Conservation (phyloP, 2,329 filamentous ascomycete species). For the Beauveria pseudobassiana region DNA sequence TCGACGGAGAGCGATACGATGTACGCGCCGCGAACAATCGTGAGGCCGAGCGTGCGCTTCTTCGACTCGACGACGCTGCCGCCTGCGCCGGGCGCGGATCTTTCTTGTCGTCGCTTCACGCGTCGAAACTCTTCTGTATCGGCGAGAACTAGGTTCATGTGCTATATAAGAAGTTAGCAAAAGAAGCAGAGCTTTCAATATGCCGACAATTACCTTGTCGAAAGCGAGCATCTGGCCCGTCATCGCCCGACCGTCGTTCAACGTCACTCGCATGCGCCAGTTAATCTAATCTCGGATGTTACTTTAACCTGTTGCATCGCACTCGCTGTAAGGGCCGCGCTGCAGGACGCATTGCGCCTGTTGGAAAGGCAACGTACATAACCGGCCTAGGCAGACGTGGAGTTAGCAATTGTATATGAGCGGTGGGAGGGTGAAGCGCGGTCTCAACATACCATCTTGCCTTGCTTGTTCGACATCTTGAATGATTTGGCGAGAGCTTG, state of each 20-base stretch:
- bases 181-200: not conserved
- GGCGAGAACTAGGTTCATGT: conserved; percentile 98
- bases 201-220: conserved; percentile 64
- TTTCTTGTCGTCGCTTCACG: conserved; percentile 76
- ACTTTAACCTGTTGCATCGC: not conserved
- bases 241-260: conserved; percentile 94
- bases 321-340: conserved; percentile 7
- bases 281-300: conserved; percentile 65
- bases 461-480: conserved; percentile 67
- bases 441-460: conserved; percentile 84
- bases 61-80: conserved; percentile 71
- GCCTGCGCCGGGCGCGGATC: conserved; percentile 51
- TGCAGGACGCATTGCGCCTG: conserved; percentile 3
- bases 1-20: conserved; percentile 95
- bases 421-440: conserved; percentile 29
- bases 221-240: conserved; percentile 97
- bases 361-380: conserved; percentile 49
- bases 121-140: conserved; percentile 97
- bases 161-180: conserved; percentile 41
- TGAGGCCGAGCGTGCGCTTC: conserved; percentile 95
- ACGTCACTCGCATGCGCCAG: conserved; percentile 95
- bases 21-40: conserved; percentile 88
- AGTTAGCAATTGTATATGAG: conserved; percentile 55
- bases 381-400: conserved; percentile 51
- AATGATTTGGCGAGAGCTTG: conserved; percentile 20